Evolutionary conservation across 768 basidiomycete genomes (phyloP).

Genomic region (Tephrocybe sp.): DNA sequence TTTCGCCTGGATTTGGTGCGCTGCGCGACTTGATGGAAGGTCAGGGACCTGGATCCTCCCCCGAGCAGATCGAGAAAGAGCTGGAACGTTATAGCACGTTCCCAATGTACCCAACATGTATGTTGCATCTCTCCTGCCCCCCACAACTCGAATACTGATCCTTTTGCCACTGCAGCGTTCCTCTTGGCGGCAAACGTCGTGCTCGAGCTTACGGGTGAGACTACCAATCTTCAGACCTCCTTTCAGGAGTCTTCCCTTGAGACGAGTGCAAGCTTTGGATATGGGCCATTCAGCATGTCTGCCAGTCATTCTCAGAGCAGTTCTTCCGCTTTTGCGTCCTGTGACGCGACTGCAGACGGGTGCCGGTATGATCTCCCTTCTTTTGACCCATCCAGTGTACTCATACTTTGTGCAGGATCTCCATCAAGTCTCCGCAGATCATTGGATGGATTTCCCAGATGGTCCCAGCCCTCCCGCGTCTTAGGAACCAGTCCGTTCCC

Average conservation of each 20-base stretch:
- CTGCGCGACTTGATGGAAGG: conserved; percentile 4
- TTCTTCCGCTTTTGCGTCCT: background rate
- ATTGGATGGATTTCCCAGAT: conserved; percentile 1
- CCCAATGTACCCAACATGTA: conserved; percentile 4
- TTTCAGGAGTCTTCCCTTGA: background rate
- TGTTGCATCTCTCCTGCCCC: background rate
- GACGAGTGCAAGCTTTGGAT: background rate
- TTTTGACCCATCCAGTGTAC: background rate
- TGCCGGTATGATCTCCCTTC: background rate
- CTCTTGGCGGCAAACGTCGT: conserved; percentile 5
- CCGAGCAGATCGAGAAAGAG: background rate
- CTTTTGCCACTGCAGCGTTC: background rate
- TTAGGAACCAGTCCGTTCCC: background rate
- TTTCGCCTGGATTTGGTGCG: background rate
- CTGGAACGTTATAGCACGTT: conserved; percentile 1
- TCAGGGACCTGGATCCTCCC: background rate
- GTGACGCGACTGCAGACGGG: conserved; percentile 3
- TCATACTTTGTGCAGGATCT: background rate
- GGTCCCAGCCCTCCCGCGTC: conserved; percentile 5
- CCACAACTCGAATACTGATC: background rate
- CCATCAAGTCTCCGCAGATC: conserved; percentile 4
- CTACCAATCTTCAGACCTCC: background rate
- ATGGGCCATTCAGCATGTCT: conserved; percentile 3
- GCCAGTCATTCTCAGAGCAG: background rate
- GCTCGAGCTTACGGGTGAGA: conserved; percentile 1